Percentiles rank a stretch among this genome's conserved stretches.
phyloP scores from a whole-genome alignment of 768 basidiomycete genomes.

The Mycena metata region DNA sequence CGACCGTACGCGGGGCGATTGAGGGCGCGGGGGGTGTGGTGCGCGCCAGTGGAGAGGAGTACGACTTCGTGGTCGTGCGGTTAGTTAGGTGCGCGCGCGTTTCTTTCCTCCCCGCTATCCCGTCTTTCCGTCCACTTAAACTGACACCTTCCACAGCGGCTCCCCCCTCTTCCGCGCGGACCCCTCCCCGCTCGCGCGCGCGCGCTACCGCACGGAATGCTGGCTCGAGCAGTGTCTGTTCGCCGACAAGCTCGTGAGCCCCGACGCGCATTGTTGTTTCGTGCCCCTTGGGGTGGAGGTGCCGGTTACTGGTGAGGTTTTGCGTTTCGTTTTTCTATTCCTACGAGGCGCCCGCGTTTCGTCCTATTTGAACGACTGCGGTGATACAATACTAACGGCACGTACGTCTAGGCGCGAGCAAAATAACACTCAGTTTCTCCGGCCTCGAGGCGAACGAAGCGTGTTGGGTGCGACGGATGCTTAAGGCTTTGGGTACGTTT shows the following conservation, averaged over 20 bases:
- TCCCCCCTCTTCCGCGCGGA: slow-evolving; percentile 77
- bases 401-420: slow-evolving; percentile 63
- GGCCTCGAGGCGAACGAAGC: slow-evolving; percentile 80
- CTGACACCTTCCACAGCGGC: slow-evolving; percentile 61
- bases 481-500: slow-evolving; percentile 70
- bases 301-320: slow-evolving; percentile 70
- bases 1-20: slow-evolving; percentile 70
- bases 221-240: slow-evolving; percentile 93
- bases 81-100: slow-evolving; percentile 71
- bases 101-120: not conserved
- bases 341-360: not conserved
- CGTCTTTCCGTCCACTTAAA: too few relatives aligned
- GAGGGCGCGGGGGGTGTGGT: slow-evolving; percentile 70
- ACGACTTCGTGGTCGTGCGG: slow-evolving; percentile 76
- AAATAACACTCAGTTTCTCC: slow-evolving; percentile 75
- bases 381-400: not conserved
- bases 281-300: slow-evolving; percentile 69
- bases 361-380: too few relatives aligned
- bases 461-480: slow-evolving; percentile 74
- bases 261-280: slow-evolving; percentile 80
- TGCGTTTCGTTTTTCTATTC: not conserved
- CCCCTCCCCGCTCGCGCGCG: slow-evolving; percentile 56
- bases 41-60: slow-evolving; percentile 54
- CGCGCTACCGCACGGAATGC: slow-evolving; percentile 88
- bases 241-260: slow-evolving; percentile 76